Base-by-base conservation (phyloP, 108 stramenopile species). In the Schizochytrium sp. region DNA sequence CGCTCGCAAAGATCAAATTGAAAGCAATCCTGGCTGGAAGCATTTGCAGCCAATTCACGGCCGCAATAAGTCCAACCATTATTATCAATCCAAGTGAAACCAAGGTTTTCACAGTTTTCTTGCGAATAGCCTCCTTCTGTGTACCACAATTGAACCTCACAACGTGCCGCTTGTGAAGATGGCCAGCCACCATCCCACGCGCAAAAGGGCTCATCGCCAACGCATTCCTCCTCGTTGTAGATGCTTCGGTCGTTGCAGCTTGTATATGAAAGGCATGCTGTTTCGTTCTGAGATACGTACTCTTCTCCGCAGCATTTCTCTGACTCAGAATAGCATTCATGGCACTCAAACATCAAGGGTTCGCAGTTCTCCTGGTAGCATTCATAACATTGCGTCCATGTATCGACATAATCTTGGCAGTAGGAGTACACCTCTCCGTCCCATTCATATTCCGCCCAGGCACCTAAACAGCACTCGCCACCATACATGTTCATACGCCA, bases 261-360 rank as follows among this genome's bases (percentile, higher is more conserved):
- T 4, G 72, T 73, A 49, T 73, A 73, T 7, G 72, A 73, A 7
- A 73, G 72, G 3, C 72, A 73, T 50, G 72, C 72, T 17, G 72
- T 73, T 49, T 73, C 7, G 45, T 73, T 73, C 72, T 73, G 72
- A 7, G 19, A 4, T 49, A 73, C 72, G 45, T 73, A 73, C 72
- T 46, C 72, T 17, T 73, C 72, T 15, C 72, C 72, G 3, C 72
- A 73, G 72, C 72, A 73, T 3, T 47, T 28, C 28, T 1, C 72
- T 15, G 19, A 50, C 28, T 46, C 72, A 15, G 4, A 19, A 13
- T 28, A 73, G 72, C 72, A 73, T 10, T 8, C 50, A 49, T 47
- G 28, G 46, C 72, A 73, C 46, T 73, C 72, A 17, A 13, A 17
- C 44, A 42, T 73, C 12, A 69, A 2, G 5, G 64, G 64, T 44